A percentile compares a stretch with the other conserved stretches of the same genome.
Evolutionary conservation across 805 yeast genomes (phyloP).

Genomic region (Danielia reshetovae): DNA sequence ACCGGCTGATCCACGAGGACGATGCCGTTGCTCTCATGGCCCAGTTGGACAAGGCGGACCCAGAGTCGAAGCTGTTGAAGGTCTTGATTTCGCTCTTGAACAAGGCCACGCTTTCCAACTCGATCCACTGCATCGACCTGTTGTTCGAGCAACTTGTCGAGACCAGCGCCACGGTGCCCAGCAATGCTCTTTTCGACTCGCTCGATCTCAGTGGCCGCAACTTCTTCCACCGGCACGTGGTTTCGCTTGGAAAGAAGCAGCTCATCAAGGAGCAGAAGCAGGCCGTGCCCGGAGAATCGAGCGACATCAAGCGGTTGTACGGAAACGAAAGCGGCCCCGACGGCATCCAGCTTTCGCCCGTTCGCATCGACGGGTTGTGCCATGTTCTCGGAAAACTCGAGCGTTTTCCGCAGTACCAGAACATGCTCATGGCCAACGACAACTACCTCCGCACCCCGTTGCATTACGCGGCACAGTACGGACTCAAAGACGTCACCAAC

Average conservation of each 20-base stretch:
- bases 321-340: constrained; percentile 38
- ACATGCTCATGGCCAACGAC: constrained; percentile 58
- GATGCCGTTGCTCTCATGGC: constrained; percentile 41
- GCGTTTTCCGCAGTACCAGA: constrained; percentile 11
- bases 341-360: constrained; percentile 54
- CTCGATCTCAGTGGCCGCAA: constrained; percentile 78
- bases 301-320: constrained; percentile 23
- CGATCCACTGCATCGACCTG: constrained; percentile 55
- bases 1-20: constrained; percentile 32
- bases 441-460: constrained; percentile 78
- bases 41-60: constrained; percentile 36
- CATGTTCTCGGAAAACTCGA: constrained; percentile 53
- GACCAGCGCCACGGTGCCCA: constrained; percentile 2
- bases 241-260: constrained; percentile 68
- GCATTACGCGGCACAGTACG: constrained; percentile 87
- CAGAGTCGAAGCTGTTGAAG: constrained; percentile 49
- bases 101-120: constrained; percentile 55
- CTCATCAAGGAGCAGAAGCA: constrained; percentile 30
- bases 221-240: constrained; percentile 79
- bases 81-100: constrained; percentile 58
- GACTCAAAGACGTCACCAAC: constrained; percentile 60
- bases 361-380: constrained; percentile 48
- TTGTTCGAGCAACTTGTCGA: constrained; percentile 45
- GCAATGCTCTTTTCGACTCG: constrained; percentile 29
- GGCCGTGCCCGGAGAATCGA: constrained; percentile 41